Base-by-base conservation (phyloP, 257 asterid genomes). In the Fraxinus pennsylvanica region DNA sequence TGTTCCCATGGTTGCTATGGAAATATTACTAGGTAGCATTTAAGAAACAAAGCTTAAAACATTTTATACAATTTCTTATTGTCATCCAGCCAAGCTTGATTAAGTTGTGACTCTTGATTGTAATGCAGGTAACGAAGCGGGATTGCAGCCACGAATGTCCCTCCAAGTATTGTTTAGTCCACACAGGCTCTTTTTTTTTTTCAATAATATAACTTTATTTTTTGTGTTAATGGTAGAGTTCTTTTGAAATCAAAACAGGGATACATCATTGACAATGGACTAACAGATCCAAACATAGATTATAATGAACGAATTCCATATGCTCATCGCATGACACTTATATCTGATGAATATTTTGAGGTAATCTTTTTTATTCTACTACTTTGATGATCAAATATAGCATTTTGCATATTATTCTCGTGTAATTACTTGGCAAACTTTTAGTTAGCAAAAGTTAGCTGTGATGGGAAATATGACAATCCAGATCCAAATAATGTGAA, bases 281-380 rank as follows among this genome's bases (percentile, higher is more conserved):
- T 10, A 19, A 79, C 76, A 0, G 54, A 74, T 41, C 0, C 0
- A 0, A 12, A 25, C 7, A 43, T 15, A 71, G 92, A 89, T 71
- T 0, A 0, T 0, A 89, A 87, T 68, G 86, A 71, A 25, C 45
- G 13, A 72, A 38, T 89, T 68, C 87, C 87, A 32, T 89, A 75
- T 82, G 89, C 91, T 68, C 87, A 91, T 75, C 74, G 84, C 21
- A 47, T 91, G 89, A 90, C 82, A 10, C 86, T 91, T 66, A 41
- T 89, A 32, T 86, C 92, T 1, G 89, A 88, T 68, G 76, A 84
- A 63, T 73, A 82, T 65, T 87, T 57, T 74, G 76, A 84, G 92
- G 92, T 90, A 61, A 0, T 36, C 47, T 0, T 22, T 54, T 77
- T 43, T 17, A 1, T 45, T 54, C 65, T 12, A 76, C 5, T 29